Evolutionary conservation across 202 grass and related monocot genomes (phyloP), one percentile per base, ranked within the genome.

Genomic region (Miscanthus sacchariflorus): DNA sequence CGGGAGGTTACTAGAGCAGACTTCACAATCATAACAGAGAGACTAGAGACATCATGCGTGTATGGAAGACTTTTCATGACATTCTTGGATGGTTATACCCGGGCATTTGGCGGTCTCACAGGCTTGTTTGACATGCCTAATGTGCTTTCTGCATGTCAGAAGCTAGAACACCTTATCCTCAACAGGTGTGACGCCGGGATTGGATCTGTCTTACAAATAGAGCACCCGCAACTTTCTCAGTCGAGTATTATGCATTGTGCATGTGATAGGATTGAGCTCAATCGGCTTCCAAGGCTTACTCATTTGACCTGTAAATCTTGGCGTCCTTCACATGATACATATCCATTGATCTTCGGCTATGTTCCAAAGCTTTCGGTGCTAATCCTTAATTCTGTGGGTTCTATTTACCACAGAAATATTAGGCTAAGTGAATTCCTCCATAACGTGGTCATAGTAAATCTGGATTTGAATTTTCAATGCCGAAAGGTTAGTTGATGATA

Each of bases 401-500:
- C 42, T 7, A 13, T 21, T 44, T 28, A 19, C 9, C 42, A 81
- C 23, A 81, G 19, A 49, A 67, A 9, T 28, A 21, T 68, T 19
- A 19, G 9, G 49, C 50, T 83, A 19, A 83, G 81, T 8, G 49
- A 73, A 14, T 69, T 83, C 10, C 69, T 83, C 42, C 35, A 3
- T 72, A 72, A 73, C 3, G 35, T 21, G 5, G 2, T 7, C 12
- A 43, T 83, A 56, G 4, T 5, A 4, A n/a, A 24, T 9, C 35
- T 83, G 35, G 48, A 56, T 61, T 25, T 73, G 81, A 40, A 73
- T 73, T 83, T 83, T 35, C 7, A 59, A 14, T 43, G 77, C 66
- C 5, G 14, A 44, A 43, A n/a, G 56, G 77, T 79, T 7, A 65
- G 77, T 44, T 15, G 5, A 0, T 7, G 12, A 58, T 58, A 58